These are phyloP conservation scores for Agarophyton chilense DNA, from an alignment of 23 red algal species.

Conservation along the genomic window DNA sequence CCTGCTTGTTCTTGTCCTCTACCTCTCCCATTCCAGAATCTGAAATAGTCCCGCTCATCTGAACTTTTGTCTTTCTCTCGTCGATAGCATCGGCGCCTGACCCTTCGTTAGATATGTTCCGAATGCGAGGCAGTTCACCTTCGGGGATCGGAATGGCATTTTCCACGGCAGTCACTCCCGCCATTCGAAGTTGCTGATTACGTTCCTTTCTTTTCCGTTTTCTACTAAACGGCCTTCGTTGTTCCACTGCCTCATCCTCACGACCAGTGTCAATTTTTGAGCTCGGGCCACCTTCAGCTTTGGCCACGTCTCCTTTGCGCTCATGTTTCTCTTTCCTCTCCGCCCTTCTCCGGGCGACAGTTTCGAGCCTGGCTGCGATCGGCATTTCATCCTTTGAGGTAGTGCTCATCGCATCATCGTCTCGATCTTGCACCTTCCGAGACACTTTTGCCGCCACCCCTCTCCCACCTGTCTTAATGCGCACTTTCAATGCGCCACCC, in stretches of 20 bases:
- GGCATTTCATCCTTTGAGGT: slow-evolving; percentile 39
- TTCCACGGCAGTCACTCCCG: slow-evolving; percentile 44
- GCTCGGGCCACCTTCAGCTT: background rate
- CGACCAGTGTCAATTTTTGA: background rate
- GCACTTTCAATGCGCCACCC: slow-evolving; percentile 26
- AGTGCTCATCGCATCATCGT: slow-evolving; percentile 38
- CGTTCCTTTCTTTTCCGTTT: slow-evolving; percentile 45
- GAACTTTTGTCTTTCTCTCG: background rate
- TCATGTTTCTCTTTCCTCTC: slow-evolving; percentile 31
- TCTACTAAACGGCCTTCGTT: slow-evolving; percentile 40
- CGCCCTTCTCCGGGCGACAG: background rate
- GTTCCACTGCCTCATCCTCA: slow-evolving; percentile 12
- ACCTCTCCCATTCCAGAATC: slow-evolving; percentile 1
- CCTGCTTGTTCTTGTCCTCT: slow-evolving; percentile 15
- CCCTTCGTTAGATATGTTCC: slow-evolving; percentile 60
- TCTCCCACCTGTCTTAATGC: background rate
- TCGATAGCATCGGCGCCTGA: background rate
- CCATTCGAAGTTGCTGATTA: slow-evolving; percentile 15
- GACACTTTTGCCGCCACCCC: background rate
- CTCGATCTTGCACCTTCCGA: slow-evolving; percentile 13
- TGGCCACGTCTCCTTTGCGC: background rate
- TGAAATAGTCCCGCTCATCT: background rate
- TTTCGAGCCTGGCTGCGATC: slow-evolving; percentile 5
- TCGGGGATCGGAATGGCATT: slow-evolving; percentile 58
- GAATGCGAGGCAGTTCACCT: slow-evolving; percentile 57